Evolutionary conservation across 1,139 yeast species (phyloP).

Genomic region (Pichia terricola): DNA sequence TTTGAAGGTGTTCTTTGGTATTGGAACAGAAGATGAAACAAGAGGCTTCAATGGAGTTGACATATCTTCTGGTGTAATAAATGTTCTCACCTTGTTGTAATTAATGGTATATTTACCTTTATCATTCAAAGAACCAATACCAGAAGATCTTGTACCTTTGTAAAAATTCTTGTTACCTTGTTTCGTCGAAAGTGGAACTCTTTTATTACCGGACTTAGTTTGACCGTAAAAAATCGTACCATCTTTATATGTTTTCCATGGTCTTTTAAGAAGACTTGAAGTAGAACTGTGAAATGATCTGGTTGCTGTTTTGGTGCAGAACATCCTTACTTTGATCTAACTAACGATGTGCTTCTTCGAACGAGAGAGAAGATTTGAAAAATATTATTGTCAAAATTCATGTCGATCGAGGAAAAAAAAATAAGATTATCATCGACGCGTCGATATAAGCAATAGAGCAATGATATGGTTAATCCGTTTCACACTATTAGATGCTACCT

Average conservation of each 20-base stretch:
- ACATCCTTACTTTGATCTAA: neutral
- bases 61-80: slow-evolving; percentile 63
- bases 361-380: too few relatives aligned
- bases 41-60: slow-evolving; percentile 54
- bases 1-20: slow-evolving; percentile 53
- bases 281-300: slow-evolving; percentile 26
- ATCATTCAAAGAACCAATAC: slow-evolving; percentile 73
- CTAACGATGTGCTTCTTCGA: too few relatives aligned
- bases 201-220: slow-evolving; percentile 69
- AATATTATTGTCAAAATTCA: slow-evolving; percentile 3
- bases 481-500: too few relatives aligned
- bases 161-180: slow-evolving; percentile 91
- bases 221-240: slow-evolving; percentile 79
- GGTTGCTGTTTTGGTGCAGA: neutral
- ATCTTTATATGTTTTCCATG: slow-evolving; percentile 81
- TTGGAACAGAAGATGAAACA: slow-evolving; percentile 63
- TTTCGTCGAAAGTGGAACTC: slow-evolving; percentile 81
- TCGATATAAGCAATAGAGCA: too few relatives aligned
- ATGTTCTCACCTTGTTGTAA: slow-evolving; percentile 85
- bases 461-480: too few relatives aligned
- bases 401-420: too few relatives aligned
- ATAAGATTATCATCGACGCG: too few relatives aligned
- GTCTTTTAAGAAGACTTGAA: slow-evolving; percentile 52
- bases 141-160: slow-evolving; percentile 93
- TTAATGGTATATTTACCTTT: slow-evolving; percentile 69